A percentile compares a stretch with the other conserved stretches of the same genome.
Conservation (phyloP, 306 rosid genomes). For the Amphicarpaea edgeworthii region DNA sequence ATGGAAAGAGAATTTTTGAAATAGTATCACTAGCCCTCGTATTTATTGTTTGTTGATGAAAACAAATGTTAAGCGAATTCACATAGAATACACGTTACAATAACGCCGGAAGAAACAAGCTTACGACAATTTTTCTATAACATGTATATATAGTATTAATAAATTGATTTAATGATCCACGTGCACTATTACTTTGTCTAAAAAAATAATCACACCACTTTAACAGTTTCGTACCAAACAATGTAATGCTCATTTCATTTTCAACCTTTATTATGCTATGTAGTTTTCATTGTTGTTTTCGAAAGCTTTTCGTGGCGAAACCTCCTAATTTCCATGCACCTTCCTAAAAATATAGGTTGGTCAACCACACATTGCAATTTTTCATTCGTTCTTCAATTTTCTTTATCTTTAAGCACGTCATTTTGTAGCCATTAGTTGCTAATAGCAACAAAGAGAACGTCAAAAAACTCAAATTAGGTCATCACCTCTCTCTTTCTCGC, state of each 20-base stretch:
- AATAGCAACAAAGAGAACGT: conserved; percentile 2
- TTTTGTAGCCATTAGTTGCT: not conserved
- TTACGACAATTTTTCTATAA: not conserved
- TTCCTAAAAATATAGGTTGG: not conserved
- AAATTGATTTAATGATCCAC: not conserved
- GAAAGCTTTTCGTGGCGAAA: not conserved
- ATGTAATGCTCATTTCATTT: too few species aligned
- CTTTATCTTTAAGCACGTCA: not conserved
- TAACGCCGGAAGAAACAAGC: not conserved
- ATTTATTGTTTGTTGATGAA: too few species aligned
- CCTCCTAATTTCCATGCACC: conserved; percentile 1
- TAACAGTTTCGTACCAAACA: not conserved
- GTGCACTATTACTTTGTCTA: not conserved
- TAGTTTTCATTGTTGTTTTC: not conserved
- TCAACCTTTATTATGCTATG: not conserved
- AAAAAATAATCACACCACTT: not conserved
- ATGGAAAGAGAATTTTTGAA: too few species aligned
- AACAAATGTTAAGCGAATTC: too few species aligned
- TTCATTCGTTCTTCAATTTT: not conserved
- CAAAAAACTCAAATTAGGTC: not conserved
- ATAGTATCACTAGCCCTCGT: too few species aligned
- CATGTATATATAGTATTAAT: too few species aligned
- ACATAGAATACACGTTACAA: too few species aligned
- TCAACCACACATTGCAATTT: not conserved
- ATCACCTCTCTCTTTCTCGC: not conserved